phyloP scores from a whole-genome alignment of 2,329 filamentous ascomycete genomes.

The Nothomitra cinnamomea region DNA sequence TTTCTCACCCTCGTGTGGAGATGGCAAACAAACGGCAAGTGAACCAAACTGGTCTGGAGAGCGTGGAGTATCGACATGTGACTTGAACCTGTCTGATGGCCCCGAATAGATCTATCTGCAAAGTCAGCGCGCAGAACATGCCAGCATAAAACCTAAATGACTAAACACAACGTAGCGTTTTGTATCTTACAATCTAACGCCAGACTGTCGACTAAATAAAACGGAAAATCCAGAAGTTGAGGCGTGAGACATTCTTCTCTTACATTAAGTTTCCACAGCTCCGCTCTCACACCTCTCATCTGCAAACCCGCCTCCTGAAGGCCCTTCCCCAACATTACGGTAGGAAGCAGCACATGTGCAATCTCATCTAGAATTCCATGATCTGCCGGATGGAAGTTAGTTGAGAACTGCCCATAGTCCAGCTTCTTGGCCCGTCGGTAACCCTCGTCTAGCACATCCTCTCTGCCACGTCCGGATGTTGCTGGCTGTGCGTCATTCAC shows the following conservation, averaged over 20 bases:
- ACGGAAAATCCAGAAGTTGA: too few relatives aligned
- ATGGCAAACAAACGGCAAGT: constrained; percentile 10
- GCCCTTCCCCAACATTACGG: too few relatives aligned
- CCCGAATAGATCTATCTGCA: neutral
- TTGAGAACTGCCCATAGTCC: constrained; percentile 28
- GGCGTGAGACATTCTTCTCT: too few relatives aligned
- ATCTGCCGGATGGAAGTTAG: constrained; percentile 34
- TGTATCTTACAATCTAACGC: too few relatives aligned
- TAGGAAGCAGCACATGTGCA: constrained; percentile 29
- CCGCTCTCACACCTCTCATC: constrained; percentile 26
- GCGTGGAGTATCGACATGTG: constrained; percentile 16
- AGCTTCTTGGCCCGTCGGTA: constrained; percentile 39
- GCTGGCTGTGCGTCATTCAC: too few relatives aligned
- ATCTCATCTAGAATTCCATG: constrained; percentile 34
- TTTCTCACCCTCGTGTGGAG: neutral
- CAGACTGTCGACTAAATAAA: too few relatives aligned
- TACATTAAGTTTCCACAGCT: constrained; percentile 42
- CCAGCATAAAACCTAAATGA: neutral
- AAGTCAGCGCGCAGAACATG: too few relatives aligned
- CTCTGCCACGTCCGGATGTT: constrained; percentile 28
- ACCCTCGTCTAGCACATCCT: constrained; percentile 32
- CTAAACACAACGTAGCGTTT: too few relatives aligned
- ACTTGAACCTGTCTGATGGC: constrained; percentile 11
- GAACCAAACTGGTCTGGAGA: neutral
- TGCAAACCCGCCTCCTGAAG: constrained; percentile 9